Conservation (phyloP, 225 moss, liverwort and hornwort species). For the Physcomitrium patens region DNA sequence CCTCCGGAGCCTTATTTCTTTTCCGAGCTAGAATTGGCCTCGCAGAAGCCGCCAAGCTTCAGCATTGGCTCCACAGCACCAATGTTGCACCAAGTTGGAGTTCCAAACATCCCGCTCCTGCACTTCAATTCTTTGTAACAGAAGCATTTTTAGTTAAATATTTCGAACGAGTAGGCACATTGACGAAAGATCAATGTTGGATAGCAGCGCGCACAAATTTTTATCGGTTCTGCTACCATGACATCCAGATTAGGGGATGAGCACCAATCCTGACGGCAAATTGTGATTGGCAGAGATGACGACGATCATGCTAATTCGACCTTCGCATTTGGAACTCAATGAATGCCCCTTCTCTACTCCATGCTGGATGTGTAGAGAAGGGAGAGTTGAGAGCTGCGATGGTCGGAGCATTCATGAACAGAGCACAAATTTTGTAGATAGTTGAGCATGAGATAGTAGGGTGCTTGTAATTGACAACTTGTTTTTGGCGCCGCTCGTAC, state of each 20-base stretch:
- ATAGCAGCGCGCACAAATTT: conserved; percentile 1
- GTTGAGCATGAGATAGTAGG: conserved; percentile 24
- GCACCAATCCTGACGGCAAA: conserved; percentile 28
- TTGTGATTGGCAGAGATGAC: conserved; percentile 23
- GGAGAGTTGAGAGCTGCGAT: conserved; percentile 28
- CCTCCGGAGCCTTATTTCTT: conserved; percentile 24
- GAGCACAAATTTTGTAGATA: conserved; percentile 42
- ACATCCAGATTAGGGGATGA: conserved; percentile 43
- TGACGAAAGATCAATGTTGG: background rate
- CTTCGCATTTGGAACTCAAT: conserved; percentile 35
- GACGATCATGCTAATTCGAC: conserved; percentile 23
- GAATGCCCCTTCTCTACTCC: background rate
- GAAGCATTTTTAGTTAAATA: background rate
- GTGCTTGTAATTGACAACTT: conserved; percentile 6
- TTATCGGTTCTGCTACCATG: conserved; percentile 1
- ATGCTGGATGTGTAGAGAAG: no score
- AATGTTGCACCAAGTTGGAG: background rate
- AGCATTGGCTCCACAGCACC: background rate
- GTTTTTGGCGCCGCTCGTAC: conserved; percentile 16
- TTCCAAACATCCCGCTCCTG: conserved; percentile 33
- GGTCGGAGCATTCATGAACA: conserved; percentile 20
- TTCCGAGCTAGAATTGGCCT: background rate
- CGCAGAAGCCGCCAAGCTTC: conserved; percentile 14
- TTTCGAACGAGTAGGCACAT: background rate
- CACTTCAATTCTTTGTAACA: conserved; percentile 28